Percentiles rank a stretch among this genome's conserved stretches.
phyloP scores from a whole-genome alignment of 306 rosid genomes.

The Spatholobus suberectus region DNA sequence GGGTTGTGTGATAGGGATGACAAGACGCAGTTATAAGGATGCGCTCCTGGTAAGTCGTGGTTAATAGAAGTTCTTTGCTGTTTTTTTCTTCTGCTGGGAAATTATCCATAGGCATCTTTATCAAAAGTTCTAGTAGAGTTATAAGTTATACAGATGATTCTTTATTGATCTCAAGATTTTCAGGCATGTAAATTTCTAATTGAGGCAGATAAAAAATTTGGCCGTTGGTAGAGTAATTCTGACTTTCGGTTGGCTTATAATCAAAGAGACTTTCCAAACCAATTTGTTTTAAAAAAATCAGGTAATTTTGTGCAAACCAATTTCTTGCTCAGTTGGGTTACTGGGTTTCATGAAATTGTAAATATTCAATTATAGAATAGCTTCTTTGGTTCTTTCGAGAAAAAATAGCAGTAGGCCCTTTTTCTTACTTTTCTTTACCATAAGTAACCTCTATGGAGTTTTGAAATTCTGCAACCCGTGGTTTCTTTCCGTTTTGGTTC shows the following conservation, averaged over 20 bases:
- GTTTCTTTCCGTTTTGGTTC: slow-evolving; percentile 23
- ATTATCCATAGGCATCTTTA: slow-evolving; percentile 6
- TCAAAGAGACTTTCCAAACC: background rate
- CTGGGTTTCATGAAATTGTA: background rate
- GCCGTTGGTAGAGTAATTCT: background rate
- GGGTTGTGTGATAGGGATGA: background rate
- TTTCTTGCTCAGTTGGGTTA: background rate
- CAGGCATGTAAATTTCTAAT: background rate
- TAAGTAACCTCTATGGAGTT: background rate
- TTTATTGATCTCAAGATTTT: background rate
- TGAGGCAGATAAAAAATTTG: background rate
- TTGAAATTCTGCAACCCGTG: background rate
- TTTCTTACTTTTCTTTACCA: background rate
- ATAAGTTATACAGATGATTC: background rate
- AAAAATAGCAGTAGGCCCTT: background rate
- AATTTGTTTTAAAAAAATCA: background rate
- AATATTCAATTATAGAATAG: background rate
- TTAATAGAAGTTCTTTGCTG: background rate
- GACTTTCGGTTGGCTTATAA: background rate
- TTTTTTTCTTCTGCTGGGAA: background rate
- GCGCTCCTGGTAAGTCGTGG: background rate
- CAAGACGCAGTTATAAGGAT: background rate
- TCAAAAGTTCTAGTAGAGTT: background rate
- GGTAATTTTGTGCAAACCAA: background rate
- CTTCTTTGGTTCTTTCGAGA: background rate